phyloP scores from a whole-genome alignment of 2,329 filamentous ascomycete species.

The Torrubiellomyces zombiae region DNA sequence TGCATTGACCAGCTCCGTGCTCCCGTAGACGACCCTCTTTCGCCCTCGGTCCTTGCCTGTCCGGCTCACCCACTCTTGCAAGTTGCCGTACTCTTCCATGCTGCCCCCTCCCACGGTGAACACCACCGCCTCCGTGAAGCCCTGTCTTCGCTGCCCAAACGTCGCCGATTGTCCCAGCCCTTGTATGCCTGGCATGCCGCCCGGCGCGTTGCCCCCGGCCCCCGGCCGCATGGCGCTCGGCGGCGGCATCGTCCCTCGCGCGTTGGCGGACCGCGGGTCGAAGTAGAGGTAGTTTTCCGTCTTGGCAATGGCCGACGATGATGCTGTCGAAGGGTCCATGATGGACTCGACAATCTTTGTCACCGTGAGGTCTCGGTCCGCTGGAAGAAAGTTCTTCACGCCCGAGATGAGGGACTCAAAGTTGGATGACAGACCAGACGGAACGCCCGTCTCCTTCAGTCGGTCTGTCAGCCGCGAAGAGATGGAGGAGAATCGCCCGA shows the following conservation, averaged over 20 bases:
- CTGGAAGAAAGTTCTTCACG: slow-evolving; percentile 96
- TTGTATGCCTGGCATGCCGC: slow-evolving; percentile 32
- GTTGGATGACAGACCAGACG: slow-evolving; percentile 53
- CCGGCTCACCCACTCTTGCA: slow-evolving; percentile 87
- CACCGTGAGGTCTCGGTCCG: slow-evolving; percentile 84
- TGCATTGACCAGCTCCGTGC: slow-evolving; percentile 65
- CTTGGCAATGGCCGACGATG: slow-evolving; percentile 83
- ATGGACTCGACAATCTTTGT: slow-evolving; percentile 97
- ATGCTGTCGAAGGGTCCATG: slow-evolving; percentile 87
- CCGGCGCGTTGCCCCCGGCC: slow-evolving; percentile 24
- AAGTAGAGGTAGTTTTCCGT: slow-evolving; percentile 97
- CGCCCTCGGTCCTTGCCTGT: slow-evolving; percentile 50
- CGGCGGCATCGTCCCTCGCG: slow-evolving; percentile 77
- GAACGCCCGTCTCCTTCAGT: slow-evolving; percentile 75
- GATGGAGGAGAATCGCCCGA: slow-evolving; percentile 83
- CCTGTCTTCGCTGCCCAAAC: slow-evolving; percentile 81
- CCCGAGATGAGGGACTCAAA: slow-evolving; percentile 89
- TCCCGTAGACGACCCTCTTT: slow-evolving; percentile 83
- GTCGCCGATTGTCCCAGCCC: slow-evolving; percentile 55
- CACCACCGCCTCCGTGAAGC: slow-evolving; percentile 81
- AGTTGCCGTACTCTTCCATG: slow-evolving; percentile 96
- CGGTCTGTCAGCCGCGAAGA: slow-evolving; percentile 85
- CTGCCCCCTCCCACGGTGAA: slow-evolving; percentile 91
- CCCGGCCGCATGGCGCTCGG: slow-evolving; percentile 42
- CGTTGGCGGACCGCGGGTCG: slow-evolving; percentile 84